Evolutionary conservation across 2,329 filamentous ascomycete genomes (phyloP), one percentile per base, ranked within the genome.

Genomic region (Trichoderma atroviride): DNA sequence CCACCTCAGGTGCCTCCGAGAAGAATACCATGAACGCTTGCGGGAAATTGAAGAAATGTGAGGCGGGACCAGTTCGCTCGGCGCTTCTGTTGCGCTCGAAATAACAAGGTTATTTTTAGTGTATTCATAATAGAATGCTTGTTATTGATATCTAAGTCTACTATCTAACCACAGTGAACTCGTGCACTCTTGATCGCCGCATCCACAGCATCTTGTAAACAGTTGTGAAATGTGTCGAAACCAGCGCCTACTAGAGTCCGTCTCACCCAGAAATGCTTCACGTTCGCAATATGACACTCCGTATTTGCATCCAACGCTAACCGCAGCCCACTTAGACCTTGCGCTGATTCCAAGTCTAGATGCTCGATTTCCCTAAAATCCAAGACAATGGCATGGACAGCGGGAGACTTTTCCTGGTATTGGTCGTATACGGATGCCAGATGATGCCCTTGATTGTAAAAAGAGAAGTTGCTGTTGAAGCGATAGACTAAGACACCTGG

Each of bases 11-110:
- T 68, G 73, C 4, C 73, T 81, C 14, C 92, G 95, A 76, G 86
- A 86, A 60, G 92, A 96, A 66, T 97, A 97, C 75, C 84, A 92
- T 9, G 74, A 83, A 5, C 83, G 87, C 9, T 94, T 97, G 92
- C 85, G 87, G 27, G 85, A 84, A 1, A 86, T 94, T 33, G 88
- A 92, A 1, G 71, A 72, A 4, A 67, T 67, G 64, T 67, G 9
- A 35, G 5, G 33, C 19, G 7, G 3, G 16, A 55, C 9, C 24
- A 29, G 19, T 27, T 27, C 14, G 27, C 13, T n/a, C 40, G 19
- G 40, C 5, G 40, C 11, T 19, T 10, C 40, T 47, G 19, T 7
- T 5, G 19, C 40, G 40, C 40, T 47, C 19, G 40, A 47, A 10
- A 43, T 16, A 37, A 37, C 35, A 9, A 37, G 1, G 11, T 37